Base-by-base conservation (phyloP, 768 basidiomycete species). In the Tylopilus felleus region DNA sequence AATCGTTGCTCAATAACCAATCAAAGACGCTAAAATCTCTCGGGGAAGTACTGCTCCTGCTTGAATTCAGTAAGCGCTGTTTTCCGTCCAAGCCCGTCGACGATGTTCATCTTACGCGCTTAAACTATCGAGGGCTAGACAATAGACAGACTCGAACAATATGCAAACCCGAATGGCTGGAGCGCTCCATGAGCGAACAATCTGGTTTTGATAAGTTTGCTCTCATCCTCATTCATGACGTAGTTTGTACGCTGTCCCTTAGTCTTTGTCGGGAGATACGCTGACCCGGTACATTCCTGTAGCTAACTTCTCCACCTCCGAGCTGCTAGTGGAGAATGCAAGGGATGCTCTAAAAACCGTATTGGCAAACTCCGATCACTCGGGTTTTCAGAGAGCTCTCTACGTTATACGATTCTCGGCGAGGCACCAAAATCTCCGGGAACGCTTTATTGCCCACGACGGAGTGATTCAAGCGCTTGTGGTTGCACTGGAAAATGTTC, bases 21-120 rank as follows among this genome's bases (percentile, higher is more conserved):
- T 2, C 5, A 14, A 33, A 16, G n/a, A 14, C 47, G 2, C n/a
- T 44, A 3, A 14, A 21, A 13, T 58, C 25, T 8, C 41, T 58
- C 4, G 38, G 41, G 7, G 39, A 39, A 5, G 42, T 60, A 19
- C 19, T 60, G 13, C 43, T 42, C 29, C 42, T 58, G 36, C 40
- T 60, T 8, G 1, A 8, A 19, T 49, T 9, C 17, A 14, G 59
- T 58, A 27, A 21, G 59, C 21, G 19, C 4, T 3, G 17, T 16
- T 21, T 2, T 48, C 14, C 8, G 3, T 48, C n/a, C 29, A 29
- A 4, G 19, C 14, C 5, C 3, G 5, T 35, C 39, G 2, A 19
- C 10, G 21, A 16, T 28, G 1, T 12, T 12, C 5, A 35, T 22
- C 25, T 27, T 2, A 42, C 10, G 8, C 9, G 1, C 28, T 22